phyloP scores from a whole-genome alignment of 495 filamentous ascomycete genomes.

The Amniculicola lignicola region DNA sequence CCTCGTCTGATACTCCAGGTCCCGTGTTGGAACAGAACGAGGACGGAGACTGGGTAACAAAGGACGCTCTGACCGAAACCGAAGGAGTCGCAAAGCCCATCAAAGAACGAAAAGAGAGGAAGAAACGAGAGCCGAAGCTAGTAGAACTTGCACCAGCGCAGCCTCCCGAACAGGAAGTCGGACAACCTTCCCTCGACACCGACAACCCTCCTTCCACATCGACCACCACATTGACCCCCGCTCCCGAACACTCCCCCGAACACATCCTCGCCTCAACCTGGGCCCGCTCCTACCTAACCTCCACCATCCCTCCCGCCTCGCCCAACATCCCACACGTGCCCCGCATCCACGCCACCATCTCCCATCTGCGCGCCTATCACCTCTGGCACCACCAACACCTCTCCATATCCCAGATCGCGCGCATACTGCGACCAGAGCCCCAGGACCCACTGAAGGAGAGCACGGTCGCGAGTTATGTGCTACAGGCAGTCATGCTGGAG shows the following conservation, averaged over 20 bases:
- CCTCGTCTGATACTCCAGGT: too few relatives aligned
- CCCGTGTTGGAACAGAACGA: neutral
- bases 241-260: conserved; percentile 12
- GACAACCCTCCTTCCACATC: neutral
- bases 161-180: too few relatives aligned
- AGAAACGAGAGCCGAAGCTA: too few relatives aligned
- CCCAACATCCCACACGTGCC: conserved; percentile 61
- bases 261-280: conserved; percentile 15
- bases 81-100: too few relatives aligned
- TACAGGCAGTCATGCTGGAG: conserved; percentile 37
- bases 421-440: too few relatives aligned
- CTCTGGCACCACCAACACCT: conserved; percentile 56
- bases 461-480: conserved; percentile 55
- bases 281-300: conserved; percentile 23
- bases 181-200: neutral
- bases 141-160: too few relatives aligned
- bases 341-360: conserved; percentile 75
- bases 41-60: neutral
- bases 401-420: conserved; percentile 46
- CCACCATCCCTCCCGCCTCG: conserved; percentile 18
- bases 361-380: conserved; percentile 57
- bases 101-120: too few relatives aligned
- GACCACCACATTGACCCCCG: conserved; percentile 3
- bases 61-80: too few relatives aligned
- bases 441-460: conserved; percentile 52